Conservation (phyloP, 129 eudicot genomes). For the Centrapalus pauciflorus region DNA sequence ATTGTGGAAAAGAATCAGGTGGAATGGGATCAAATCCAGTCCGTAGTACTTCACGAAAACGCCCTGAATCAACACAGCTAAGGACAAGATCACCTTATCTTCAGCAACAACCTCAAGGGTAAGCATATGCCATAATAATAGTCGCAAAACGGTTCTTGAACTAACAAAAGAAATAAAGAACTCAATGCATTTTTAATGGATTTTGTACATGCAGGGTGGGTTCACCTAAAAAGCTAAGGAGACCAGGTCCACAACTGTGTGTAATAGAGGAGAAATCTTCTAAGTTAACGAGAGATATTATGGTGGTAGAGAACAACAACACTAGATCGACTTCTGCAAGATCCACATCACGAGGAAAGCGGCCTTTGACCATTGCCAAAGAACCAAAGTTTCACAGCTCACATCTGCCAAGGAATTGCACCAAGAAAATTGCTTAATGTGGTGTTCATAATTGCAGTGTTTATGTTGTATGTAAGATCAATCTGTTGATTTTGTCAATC, state of each 20-base stretch:
- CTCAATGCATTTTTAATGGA: not conserved
- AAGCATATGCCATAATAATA: conserved; percentile 14
- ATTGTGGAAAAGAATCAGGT: conserved; percentile 11
- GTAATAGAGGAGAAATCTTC: conserved; percentile 44
- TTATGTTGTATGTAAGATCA: conserved; percentile 24
- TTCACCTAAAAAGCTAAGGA: conserved; percentile 29
- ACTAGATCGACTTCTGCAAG: conserved; percentile 27
- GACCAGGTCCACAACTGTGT: conserved; percentile 38
- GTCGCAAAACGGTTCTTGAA: not conserved
- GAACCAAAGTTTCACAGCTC: conserved; percentile 57
- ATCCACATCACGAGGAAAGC: conserved; percentile 38
- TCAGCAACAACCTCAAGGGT: conserved; percentile 47
- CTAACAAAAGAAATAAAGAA: not conserved
- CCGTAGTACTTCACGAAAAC: conserved; percentile 14
- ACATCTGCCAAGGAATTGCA: conserved; percentile 43
- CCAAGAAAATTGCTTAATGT: conserved; percentile 25
- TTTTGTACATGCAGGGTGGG: conserved; percentile 23
- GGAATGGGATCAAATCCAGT: conserved; percentile 18
- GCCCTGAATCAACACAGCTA: conserved; percentile 12
- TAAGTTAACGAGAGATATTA: conserved; percentile 5
- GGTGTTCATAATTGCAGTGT: too few species aligned
- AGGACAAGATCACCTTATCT: conserved; percentile 25
- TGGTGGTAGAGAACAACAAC: conserved; percentile 21
- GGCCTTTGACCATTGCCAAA: conserved; percentile 42
- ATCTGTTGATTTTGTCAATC: conserved; percentile 43